These are phyloP conservation scores for Galeopsis tetrahit DNA, from an alignment of 257 asterid genomes.

Conservation along the genomic window DNA sequence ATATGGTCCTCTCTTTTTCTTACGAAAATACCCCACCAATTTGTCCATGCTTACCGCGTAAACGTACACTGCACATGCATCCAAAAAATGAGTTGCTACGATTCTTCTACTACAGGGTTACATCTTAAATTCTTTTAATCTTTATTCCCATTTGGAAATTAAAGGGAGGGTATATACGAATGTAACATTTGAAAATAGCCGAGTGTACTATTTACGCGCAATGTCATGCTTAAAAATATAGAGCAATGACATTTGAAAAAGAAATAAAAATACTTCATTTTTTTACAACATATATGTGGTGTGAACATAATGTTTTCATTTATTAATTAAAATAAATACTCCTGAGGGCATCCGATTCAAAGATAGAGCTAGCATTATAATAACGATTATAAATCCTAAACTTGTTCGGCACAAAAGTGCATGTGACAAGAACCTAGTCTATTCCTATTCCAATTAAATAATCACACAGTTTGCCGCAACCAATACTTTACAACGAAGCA, in stretches of 20 bases:
- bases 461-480: conserved; percentile 24
- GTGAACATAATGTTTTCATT: not conserved
- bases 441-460: not conserved
- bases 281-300: too few relatives aligned
- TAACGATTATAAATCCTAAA: conserved; percentile 7
- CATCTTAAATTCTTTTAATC: too few relatives aligned
- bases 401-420: conserved; percentile 38
- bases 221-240: too few relatives aligned
- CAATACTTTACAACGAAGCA: conserved; percentile 33
- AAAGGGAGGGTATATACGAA: too few relatives aligned
- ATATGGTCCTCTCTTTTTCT: not conserved
- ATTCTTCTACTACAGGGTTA: too few relatives aligned
- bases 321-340: too few relatives aligned
- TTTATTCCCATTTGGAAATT: too few relatives aligned
- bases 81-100: not conserved
- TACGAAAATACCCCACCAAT: not conserved
- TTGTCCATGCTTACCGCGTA: not conserved
- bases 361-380: not conserved
- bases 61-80: not conserved
- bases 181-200: too few relatives aligned
- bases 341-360: not conserved
- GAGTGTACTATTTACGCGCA: too few relatives aligned
- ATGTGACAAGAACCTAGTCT: not conserved
- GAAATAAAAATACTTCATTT: too few relatives aligned
- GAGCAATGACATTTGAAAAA: too few relatives aligned